Base-by-base conservation (phyloP, 495 filamentous ascomycete species). In the Podospora pseudocomata region DNA sequence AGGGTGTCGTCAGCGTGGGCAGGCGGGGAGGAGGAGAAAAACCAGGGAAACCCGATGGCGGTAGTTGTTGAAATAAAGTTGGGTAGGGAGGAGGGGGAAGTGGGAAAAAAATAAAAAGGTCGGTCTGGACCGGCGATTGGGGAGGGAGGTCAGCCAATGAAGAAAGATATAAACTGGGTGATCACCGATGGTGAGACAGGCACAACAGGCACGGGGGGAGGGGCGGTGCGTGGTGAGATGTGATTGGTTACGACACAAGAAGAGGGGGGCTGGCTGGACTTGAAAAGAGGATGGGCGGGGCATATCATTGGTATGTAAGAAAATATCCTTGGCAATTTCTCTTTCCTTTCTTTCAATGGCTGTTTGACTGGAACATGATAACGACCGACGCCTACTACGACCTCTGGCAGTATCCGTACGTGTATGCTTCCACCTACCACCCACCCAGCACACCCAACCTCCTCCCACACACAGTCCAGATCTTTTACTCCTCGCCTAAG, bases 51-150 rank as follows among this genome's bases (percentile, higher is more conserved):
- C 39, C 30, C 39, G 39, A 49, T 4, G 6, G 23, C 55, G 55
- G 55, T 18, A 58, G 55, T 58, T 49, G 39, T 49, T 58, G n/a
- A 58, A 58, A 58, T 58, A 58, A 11, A 58, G 55, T 58, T 58
- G 55, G 18, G n/a, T 18, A 7, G 15, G 18, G 55, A 20, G 11
- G 23, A 20, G 23, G 5, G 18, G 23, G n/a, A 26, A 58, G 55
- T 5, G 30, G 30, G 30, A 32, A 5, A 32, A 32, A 32, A 32
- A 32, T 4, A 32, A 32, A 32, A 32, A 32, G 30, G 30, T 32
- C 30, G 30, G 55, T 26, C 55, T 26, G 23, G 55, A 58, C n/a
- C 55, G 4, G n/a, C 9, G 6, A 49, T 58, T 4, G n/a, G 18
- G 23, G 18, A 5, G n/a, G 18, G 23, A 18, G 4, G 7, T 4